A percentile compares a stretch with the other conserved stretches of the same genome.
These are phyloP conservation scores for Lepiota venenata DNA, from an alignment of 768 basidiomycete genomes.

Conservation along the genomic window DNA sequence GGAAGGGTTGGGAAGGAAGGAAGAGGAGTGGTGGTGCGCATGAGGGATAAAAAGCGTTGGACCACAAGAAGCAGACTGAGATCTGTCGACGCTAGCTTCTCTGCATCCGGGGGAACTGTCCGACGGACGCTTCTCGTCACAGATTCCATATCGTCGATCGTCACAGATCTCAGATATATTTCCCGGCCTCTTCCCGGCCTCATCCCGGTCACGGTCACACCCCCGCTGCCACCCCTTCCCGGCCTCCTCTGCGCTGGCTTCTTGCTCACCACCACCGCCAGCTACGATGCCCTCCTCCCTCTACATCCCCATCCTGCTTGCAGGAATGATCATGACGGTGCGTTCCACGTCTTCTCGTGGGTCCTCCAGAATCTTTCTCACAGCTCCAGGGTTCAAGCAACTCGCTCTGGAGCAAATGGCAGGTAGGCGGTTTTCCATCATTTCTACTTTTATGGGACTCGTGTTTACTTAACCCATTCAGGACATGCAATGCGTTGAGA, in stretches of 20 bases:
- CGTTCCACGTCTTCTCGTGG: constrained; percentile 13
- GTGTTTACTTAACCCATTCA: constrained; percentile 21
- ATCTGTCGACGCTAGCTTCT: constrained; percentile 33
- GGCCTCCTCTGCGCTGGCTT: constrained; percentile 4
- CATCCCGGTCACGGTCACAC: constrained; percentile 14
- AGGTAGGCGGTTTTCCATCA: constrained; percentile 37
- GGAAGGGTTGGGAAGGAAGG: constrained; percentile 24
- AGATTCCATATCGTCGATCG: constrained; percentile 25
- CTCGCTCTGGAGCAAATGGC: constrained; percentile 82
- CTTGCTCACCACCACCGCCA: constrained; percentile 11
- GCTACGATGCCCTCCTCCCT: constrained; percentile 61
- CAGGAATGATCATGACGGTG: constrained; percentile 91
- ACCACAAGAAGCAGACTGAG: constrained; percentile 32
- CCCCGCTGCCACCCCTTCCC: constrained; percentile 6
- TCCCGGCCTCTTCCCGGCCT: constrained; percentile 10
- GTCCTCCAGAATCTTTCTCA: not conserved
- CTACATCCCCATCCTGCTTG: constrained; percentile 77
- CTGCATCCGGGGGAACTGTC: constrained; percentile 23
- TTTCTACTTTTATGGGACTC: constrained; percentile 5
- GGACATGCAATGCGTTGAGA: constrained; percentile 99
- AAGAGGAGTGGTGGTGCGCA: constrained; percentile 24
- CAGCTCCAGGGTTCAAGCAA: constrained; percentile 67
- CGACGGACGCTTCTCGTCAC: constrained; percentile 12
- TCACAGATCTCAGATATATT: constrained; percentile 19
- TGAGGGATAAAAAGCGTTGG: constrained; percentile 41